These are phyloP conservation scores for Penicillium alfredii DNA, from an alignment of 495 filamentous ascomycete genomes.

Conservation along the genomic window DNA sequence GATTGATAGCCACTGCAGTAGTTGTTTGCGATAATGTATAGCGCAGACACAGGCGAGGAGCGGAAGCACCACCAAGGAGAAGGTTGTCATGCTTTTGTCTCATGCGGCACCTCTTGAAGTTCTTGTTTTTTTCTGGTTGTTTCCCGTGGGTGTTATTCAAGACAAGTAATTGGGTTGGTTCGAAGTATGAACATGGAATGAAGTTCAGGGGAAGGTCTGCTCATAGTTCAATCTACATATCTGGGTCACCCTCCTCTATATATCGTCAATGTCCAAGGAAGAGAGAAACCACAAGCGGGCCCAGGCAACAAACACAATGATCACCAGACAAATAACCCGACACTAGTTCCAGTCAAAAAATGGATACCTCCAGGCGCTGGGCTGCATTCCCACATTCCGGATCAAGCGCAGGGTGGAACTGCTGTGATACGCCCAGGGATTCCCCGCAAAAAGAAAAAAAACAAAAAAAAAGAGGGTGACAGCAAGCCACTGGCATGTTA, in stretches of 20 bases:
- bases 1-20: slow-evolving; percentile 16
- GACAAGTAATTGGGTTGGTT: too few species aligned
- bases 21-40: slow-evolving; percentile 38
- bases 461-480: too few species aligned
- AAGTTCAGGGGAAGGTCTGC: too few species aligned
- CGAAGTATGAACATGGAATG: too few species aligned
- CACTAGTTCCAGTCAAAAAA: slow-evolving; percentile 13
- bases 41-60: slow-evolving; percentile 37
- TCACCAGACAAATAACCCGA: slow-evolving; percentile 12
- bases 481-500: too few species aligned
- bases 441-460: slow-evolving; percentile 24
- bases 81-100: slow-evolving; percentile 28
- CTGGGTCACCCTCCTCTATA: too few species aligned
- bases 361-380: slow-evolving; percentile 9
- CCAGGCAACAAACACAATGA: slow-evolving; percentile 17
- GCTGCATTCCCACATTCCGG: slow-evolving; percentile 24
- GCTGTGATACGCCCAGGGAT: slow-evolving; percentile 29
- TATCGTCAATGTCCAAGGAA: slow-evolving; percentile 5
- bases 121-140: too few species aligned
- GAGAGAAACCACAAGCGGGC: slow-evolving; percentile 9
- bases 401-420: slow-evolving; percentile 16
- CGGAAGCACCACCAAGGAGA: slow-evolving; percentile 31
- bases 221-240: too few species aligned
- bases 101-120: slow-evolving; percentile 12
- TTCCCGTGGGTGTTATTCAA: too few species aligned